Base-by-base conservation (phyloP, 2,329 filamentous ascomycete genomes). In the Aspergillus flavus region DNA sequence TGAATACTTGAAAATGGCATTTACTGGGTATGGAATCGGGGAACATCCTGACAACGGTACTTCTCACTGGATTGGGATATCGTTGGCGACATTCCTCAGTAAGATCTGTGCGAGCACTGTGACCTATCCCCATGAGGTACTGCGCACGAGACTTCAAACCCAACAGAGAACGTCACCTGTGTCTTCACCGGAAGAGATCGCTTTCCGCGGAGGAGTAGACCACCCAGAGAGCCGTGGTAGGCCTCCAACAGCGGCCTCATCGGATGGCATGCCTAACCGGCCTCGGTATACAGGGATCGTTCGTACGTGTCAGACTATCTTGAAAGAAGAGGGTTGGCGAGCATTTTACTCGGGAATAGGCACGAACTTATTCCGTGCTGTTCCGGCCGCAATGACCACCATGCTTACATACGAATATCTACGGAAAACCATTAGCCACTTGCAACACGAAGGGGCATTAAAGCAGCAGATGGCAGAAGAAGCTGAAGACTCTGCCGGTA, bases 341-440 rank as follows among this genome's bases (percentile, higher is more conserved):
- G 94, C 94, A 4, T 98, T 99, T 72, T 99, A 99, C 76, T 94
- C 94, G 28, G 95, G 95, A 41, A 93, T 99, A 84, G 95, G 95
- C 43, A 97, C 94, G 56, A 99, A 99, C 80, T 92, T 99, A 88
- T 93, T 98, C 84, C 87, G 95, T 61, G 95, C 95, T 9, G 90
- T 99, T 14, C 95, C 95, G 36, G 93, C 95, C 26, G 94, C 95
- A 23, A 96, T 96, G 73, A 97, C 96, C 30, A 99, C 95, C 3
- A 96, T 99, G 90, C 84, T 98, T 75, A 98, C 94, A 14, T 99
- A 97, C 75, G 95, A 99, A 80, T 95, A 90, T 68, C 76, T 90
- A 63, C 84, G 84, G 68, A 84, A 85, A 64, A 75, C 80, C 19
- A 81, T 88, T 60, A 81, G 82, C 57, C 80, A 78, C 60, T 68